A percentile compares a stretch with the other conserved stretches of the same genome.
These are phyloP conservation scores for Guyanaporus albipodus DNA, from an alignment of 768 basidiomycete genomes.

Conservation along the genomic window DNA sequence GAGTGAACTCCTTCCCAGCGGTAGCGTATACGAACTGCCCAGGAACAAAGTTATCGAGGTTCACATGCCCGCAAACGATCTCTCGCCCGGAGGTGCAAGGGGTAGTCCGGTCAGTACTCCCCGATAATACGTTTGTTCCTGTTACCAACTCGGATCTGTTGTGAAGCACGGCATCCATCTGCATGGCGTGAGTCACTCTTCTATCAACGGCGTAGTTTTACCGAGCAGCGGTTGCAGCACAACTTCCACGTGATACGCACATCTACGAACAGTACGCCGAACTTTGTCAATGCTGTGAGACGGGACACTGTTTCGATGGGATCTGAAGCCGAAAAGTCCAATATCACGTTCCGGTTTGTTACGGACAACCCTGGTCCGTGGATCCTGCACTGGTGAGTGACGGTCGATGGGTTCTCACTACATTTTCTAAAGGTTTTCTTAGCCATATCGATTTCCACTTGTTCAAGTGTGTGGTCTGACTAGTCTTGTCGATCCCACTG, in stretches of 20 bases:
- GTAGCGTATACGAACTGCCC: slow-evolving; percentile 45
- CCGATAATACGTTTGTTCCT: not conserved
- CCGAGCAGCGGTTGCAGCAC: slow-evolving; percentile 25
- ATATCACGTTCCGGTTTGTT: slow-evolving; percentile 54
- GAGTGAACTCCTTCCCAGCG: slow-evolving; percentile 44
- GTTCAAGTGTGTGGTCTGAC: slow-evolving; percentile 13
- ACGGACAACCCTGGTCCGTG: slow-evolving; percentile 68
- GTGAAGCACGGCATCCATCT: slow-evolving; percentile 39
- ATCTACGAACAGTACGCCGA: slow-evolving; percentile 28
- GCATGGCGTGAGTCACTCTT: slow-evolving; percentile 33
- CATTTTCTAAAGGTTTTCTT: not conserved
- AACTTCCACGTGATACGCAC: slow-evolving; percentile 37
- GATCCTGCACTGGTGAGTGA: slow-evolving; percentile 41
- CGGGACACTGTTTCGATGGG: slow-evolving; percentile 36
- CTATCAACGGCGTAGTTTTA: not conserved
- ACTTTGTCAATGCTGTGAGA: slow-evolving; percentile 36
- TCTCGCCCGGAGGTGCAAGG: slow-evolving; percentile 29
- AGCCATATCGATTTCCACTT: slow-evolving; percentile 34
- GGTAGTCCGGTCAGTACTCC: slow-evolving; percentile 33
- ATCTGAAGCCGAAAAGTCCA: slow-evolving; percentile 32
- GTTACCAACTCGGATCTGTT: not conserved
- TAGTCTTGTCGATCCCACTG: not conserved
- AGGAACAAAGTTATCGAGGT: slow-evolving; percentile 46
- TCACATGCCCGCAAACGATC: slow-evolving; percentile 40
- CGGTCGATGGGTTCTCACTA: not conserved